Conservation (phyloP, 768 basidiomycete genomes). For the Termitomyces bulborhizus region DNA sequence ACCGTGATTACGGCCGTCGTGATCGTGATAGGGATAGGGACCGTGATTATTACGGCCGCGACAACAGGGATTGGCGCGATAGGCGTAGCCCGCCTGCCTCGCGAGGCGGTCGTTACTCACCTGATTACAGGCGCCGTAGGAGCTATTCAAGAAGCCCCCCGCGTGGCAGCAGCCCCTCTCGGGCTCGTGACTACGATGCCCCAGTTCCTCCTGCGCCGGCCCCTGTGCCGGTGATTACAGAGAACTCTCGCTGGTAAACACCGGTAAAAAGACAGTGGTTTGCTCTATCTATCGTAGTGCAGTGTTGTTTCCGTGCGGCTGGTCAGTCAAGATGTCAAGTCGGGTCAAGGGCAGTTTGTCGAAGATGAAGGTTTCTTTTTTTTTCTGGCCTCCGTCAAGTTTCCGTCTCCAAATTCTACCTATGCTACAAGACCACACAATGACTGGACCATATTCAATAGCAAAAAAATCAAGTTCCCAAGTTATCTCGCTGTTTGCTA, state of each 20-base stretch:
- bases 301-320: conserved; percentile 17
- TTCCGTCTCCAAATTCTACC: conserved; percentile 22
- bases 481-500: conserved; percentile 53
- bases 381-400: conserved; percentile 38
- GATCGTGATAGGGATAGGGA: conserved; percentile 49
- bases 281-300: conserved; percentile 8
- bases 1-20: conserved; percentile 46
- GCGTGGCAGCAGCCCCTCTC: conserved; percentile 54
- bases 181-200: conserved; percentile 32
- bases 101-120: conserved; percentile 64
- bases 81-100: conserved; percentile 68
- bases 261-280: conserved; percentile 4
- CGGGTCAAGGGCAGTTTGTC: conserved; percentile 37
- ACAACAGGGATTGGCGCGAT: conserved; percentile 73
- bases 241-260: conserved; percentile 44
- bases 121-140: conserved; percentile 67
- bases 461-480: conserved; percentile 56
- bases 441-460: conserved; percentile 48
- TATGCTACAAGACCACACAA: conserved; percentile 36
- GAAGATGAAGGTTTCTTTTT: conserved; percentile 36
- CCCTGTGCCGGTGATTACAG: conserved; percentile 30
- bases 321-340: conserved; percentile 19
- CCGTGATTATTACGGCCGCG: conserved; percentile 61
- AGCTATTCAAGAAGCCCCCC: conserved; percentile 81
- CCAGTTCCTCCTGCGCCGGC: conserved; percentile 26